Evolutionary conservation across 306 rosid species (phyloP).

Genomic region (Vigna nakashimae): DNA sequence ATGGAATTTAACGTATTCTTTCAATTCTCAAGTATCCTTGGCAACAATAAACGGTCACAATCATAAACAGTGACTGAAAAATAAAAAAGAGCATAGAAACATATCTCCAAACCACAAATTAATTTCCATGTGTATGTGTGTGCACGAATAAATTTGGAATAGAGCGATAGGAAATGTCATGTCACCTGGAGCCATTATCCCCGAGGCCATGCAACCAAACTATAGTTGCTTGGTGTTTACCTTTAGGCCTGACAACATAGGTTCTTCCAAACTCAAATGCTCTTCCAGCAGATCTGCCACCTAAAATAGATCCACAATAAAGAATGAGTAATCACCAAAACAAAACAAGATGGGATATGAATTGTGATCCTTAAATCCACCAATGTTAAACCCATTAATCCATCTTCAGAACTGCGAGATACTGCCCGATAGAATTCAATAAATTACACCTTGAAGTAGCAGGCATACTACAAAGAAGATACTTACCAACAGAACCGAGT

Average conservation of each 20-base stretch:
- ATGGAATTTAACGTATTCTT: not conserved
- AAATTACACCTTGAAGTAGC: conserved; percentile 33
- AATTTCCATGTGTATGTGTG: conserved; percentile 4
- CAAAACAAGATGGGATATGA: not conserved
- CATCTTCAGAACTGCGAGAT: conserved; percentile 14
- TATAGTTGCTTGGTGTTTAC: conserved; percentile 97
- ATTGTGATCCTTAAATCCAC: conserved; percentile 21
- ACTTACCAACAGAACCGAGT: conserved; percentile 82
- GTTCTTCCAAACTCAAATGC: conserved; percentile 90
- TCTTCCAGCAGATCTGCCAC: conserved; percentile 68
- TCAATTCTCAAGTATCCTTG: conserved; percentile 25
- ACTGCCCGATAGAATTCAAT: not conserved
- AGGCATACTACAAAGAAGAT: conserved; percentile 23
- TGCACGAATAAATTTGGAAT: not conserved
- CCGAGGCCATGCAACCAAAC: conserved; percentile 99
- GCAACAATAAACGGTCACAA: not conserved
- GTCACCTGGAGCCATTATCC: conserved; percentile 96
- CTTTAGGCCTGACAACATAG: conserved; percentile 94
- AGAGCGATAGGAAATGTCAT: conserved; percentile 41
- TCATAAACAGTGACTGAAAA: conserved; percentile 6
- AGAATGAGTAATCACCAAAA: conserved; percentile 2
- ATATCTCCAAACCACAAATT: conserved; percentile 18
- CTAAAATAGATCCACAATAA: conserved; percentile 53
- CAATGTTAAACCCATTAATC: not conserved
- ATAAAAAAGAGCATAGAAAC: not conserved